Conservation (phyloP, 208 protist species). For the Naegleria gruberi region DNA sequence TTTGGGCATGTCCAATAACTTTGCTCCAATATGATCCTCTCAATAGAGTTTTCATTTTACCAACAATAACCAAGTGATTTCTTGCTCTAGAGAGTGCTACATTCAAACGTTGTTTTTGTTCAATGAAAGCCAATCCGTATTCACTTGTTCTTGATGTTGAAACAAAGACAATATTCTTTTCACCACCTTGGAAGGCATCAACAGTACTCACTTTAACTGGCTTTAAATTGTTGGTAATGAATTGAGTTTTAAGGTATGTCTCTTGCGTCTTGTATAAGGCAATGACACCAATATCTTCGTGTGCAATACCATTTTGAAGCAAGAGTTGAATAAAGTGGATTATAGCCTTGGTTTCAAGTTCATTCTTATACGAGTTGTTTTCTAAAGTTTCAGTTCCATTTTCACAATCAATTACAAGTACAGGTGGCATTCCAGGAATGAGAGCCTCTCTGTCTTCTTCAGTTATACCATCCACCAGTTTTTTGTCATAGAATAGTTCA, state of each 20-base stretch:
- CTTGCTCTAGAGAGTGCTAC: conserved; percentile 35
- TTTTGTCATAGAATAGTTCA: conserved; percentile 43
- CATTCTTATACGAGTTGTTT: conserved; percentile 34
- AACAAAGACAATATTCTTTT: conserved; percentile 37
- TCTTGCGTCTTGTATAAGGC: conserved; percentile 37
- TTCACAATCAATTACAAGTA: conserved; percentile 31
- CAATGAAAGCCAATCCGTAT: conserved; percentile 25
- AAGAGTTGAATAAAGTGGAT: conserved; percentile 36
- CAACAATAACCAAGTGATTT: conserved; percentile 35
- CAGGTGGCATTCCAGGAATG: conserved; percentile 27
- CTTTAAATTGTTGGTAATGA: not conserved
- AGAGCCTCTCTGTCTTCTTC: conserved; percentile 28
- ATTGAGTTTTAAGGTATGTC: not conserved
- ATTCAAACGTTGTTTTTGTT: conserved; percentile 32
- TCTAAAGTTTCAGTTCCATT: conserved; percentile 11
- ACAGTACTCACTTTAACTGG: conserved; percentile 34
- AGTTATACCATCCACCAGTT: conserved; percentile 41
- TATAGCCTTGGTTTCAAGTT: conserved; percentile 36
- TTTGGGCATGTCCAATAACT: not conserved
- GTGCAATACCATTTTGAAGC: conserved; percentile 26
- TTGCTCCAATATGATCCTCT: not conserved
- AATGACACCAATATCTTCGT: conserved; percentile 50
- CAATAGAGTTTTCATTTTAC: not conserved
- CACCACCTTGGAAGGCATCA: conserved; percentile 44
- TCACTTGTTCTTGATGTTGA: conserved; percentile 24